Evolutionary conservation across 805 yeast genomes (phyloP), one percentile per base, ranked within the genome.

Genomic region (Ogataea allantospora): DNA sequence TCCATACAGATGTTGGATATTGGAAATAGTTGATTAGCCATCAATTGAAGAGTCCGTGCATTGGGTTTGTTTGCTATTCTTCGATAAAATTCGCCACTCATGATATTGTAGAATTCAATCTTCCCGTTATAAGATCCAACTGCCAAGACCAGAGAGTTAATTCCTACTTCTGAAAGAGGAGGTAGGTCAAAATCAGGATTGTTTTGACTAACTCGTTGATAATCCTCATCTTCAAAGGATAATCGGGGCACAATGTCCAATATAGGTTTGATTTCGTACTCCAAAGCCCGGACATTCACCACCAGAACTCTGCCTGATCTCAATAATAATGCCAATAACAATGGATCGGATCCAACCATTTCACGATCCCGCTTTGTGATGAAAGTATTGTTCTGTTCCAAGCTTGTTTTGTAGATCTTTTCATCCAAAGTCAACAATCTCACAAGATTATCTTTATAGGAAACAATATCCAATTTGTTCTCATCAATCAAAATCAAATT

Each of bases 81-180:
- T 33, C 72, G 53, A 18, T 67, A 46, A 30, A 51, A 62, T 19
- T 59, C 61, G 2, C 79, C 78, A 0, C 71, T 69, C 34, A 62
- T 56, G 1, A 66, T 48, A 48, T 73, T 68, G 51, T 68, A 68
- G 12, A 71, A 30, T 34, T 68, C 67, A 18, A 66, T 57, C 33
- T 57, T 58, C 2, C 78, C 77, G 42, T 67, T 63, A 40, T 56
- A 65, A 2, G 70, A 69, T 0, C 74, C 72, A 6, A 72, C 58
- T 7, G 67, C 50, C 15, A 56, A 38, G 6, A 63, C 54, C 28
- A 54, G 26, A 1, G 63, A 46, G 33, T 54, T 62, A 10, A 64
- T 31, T 3, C 55, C 50, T 2, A 61, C 39, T 14, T 59, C 53
- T 2, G 58, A 54, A 8, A 60, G 35, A 4, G 57, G 55, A 1